A percentile compares a stretch with the other conserved stretches of the same genome.
These are phyloP conservation scores for Zygotorulaspora chibaensis DNA, from an alignment of 805 yeast genomes.

Conservation along the genomic window DNA sequence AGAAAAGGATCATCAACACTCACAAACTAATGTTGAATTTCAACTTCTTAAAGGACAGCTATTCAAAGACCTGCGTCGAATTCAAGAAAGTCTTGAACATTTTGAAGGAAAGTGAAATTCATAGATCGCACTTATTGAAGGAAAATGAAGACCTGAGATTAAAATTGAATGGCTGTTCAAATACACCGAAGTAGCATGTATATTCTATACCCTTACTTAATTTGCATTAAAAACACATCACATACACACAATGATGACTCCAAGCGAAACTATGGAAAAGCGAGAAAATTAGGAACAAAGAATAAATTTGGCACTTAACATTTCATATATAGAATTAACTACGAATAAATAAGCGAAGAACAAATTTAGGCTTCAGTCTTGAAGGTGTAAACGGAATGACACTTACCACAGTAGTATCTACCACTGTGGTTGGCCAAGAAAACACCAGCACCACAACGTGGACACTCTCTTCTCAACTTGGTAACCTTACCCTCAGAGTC, in stretches of 20 bases:
- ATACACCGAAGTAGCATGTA: neutral
- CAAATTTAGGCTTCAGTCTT: conserved; percentile 31
- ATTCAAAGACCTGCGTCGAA: conserved; percentile 33
- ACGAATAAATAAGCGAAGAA: neutral
- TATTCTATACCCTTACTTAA: neutral
- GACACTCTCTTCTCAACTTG: conserved; percentile 98
- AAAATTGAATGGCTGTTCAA: conserved; percentile 4
- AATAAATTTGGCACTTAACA: neutral
- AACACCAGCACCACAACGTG: conserved; percentile 97
- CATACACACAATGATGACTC: neutral
- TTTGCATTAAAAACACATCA: neutral
- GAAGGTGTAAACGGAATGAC: conserved; percentile 86
- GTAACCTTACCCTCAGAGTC: conserved; percentile 98
- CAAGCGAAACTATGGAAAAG: too few species aligned
- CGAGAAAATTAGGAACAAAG: neutral
- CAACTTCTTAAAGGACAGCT: conserved; percentile 32
- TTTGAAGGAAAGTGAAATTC: conserved; percentile 37
- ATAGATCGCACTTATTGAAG: conserved; percentile 35
- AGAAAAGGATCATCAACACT: conserved; percentile 32
- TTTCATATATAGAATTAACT: neutral
- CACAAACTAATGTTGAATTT: conserved; percentile 33
- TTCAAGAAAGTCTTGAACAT: conserved; percentile 33
- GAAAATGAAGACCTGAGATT: conserved; percentile 36
- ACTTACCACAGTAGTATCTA: conserved; percentile 99
- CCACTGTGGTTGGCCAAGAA: conserved; percentile 99